Conservation (phyloP, 2,329 filamentous ascomycete genomes). For the Epichloe amarillans region DNA sequence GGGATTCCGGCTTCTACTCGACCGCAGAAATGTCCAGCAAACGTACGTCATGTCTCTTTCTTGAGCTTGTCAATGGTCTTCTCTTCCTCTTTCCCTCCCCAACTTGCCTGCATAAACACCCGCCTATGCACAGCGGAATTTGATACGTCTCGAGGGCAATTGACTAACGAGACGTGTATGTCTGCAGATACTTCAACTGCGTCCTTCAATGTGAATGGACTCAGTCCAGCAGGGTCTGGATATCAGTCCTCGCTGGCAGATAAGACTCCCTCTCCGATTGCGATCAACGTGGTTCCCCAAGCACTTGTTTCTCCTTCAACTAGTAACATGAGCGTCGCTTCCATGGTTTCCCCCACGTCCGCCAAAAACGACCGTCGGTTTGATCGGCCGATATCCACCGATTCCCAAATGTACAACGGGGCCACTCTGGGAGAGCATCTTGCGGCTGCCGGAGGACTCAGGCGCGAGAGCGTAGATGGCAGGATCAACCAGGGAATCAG, state of each 20-base stretch:
- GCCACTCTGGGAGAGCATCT: slow-evolving; percentile 22
- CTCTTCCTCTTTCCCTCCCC: slow-evolving; percentile 1
- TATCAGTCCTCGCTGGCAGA: slow-evolving; percentile 40
- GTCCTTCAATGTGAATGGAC: slow-evolving; percentile 24
- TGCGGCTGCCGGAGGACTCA: slow-evolving; percentile 32
- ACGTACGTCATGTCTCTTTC: slow-evolving; percentile 18
- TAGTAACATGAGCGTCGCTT: slow-evolving; percentile 52
- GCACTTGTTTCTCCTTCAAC: slow-evolving; percentile 41
- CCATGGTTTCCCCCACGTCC: slow-evolving; percentile 49
- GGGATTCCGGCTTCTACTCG: slow-evolving; percentile 32
- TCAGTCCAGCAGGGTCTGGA: slow-evolving; percentile 29
- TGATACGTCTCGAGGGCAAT: background rate
- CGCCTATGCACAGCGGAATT: too few relatives aligned
- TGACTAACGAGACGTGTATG: background rate
- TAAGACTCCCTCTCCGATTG: slow-evolving; percentile 50
- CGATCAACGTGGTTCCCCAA: slow-evolving; percentile 35
- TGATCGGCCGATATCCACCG: slow-evolving; percentile 26
- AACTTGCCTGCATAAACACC: too few relatives aligned
- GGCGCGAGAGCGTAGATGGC: slow-evolving; percentile 66
- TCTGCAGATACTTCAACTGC: slow-evolving; percentile 24
- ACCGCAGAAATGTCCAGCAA: slow-evolving; percentile 29
- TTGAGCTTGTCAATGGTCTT: background rate
- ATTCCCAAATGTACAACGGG: slow-evolving; percentile 17
- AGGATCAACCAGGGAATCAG: slow-evolving; percentile 60
- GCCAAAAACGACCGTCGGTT: slow-evolving; percentile 31